phyloP scores from a whole-genome alignment of 2,329 filamentous ascomycete species.

The Arthrobotrys megalospora region DNA sequence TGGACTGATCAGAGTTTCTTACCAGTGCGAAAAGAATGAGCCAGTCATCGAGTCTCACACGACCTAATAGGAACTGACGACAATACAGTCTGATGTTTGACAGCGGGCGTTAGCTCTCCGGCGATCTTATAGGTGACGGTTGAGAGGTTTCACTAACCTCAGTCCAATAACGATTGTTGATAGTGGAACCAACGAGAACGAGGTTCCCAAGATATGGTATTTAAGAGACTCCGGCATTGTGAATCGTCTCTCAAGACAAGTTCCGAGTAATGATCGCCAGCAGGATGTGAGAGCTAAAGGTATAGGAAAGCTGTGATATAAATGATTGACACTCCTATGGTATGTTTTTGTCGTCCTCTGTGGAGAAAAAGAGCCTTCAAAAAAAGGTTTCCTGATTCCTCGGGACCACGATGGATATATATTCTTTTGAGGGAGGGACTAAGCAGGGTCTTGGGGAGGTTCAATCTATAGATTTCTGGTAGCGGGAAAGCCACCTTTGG shows the following conservation, averaged over 20 bases:
- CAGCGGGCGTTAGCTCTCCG: constrained; percentile 38
- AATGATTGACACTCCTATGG: constrained; percentile 58
- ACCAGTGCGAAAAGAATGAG: constrained; percentile 66
- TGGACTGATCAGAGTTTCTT: neutral
- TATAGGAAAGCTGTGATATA: constrained; percentile 56
- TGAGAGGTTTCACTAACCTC: constrained; percentile 61
- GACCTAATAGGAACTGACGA: constrained; percentile 62
- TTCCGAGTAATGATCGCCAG: constrained; percentile 58
- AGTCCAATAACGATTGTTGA: constrained; percentile 63
- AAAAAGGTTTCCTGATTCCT: constrained; percentile 39
- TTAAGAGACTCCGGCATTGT: constrained; percentile 40
- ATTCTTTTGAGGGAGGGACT: constrained; percentile 34
- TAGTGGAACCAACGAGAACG: constrained; percentile 62
- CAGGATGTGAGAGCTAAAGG: constrained; percentile 43
- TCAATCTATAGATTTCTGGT: constrained; percentile 52
- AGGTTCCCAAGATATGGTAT: constrained; percentile 59
- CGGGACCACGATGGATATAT: constrained; percentile 61
- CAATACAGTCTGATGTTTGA: constrained; percentile 62
- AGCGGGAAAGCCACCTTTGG: constrained; percentile 60
- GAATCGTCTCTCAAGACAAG: constrained; percentile 33
- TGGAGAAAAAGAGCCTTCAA: constrained; percentile 53
- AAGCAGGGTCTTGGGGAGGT: constrained; percentile 28
- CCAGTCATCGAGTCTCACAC: constrained; percentile 66
- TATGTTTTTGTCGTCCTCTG: constrained; percentile 59
- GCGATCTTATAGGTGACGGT: constrained; percentile 47